These are phyloP conservation scores for Raphanus hybrid DNA, from an alignment of 441 rosid genomes.

Conservation along the genomic window DNA sequence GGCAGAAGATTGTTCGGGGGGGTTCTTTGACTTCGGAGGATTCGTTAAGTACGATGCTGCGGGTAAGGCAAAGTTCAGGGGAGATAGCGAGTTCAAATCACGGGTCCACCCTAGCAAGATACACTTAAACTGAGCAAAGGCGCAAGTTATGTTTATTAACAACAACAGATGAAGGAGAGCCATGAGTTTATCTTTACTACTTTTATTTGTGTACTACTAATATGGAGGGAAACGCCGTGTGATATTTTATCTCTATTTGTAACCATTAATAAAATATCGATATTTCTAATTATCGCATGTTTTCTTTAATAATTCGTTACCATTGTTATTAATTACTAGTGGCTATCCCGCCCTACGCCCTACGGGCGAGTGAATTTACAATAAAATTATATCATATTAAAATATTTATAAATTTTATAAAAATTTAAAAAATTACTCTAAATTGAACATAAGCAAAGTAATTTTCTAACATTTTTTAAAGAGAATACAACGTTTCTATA, in stretches of 20 bases:
- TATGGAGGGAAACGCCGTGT: constrained; percentile 33
- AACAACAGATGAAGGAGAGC: constrained; percentile 44
- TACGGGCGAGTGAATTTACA: no score
- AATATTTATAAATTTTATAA: no score
- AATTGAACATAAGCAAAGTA: no score
- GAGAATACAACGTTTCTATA: no score
- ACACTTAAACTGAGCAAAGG: constrained; percentile 21
- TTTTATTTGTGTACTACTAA: background rate
- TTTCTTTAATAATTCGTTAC: constrained; percentile 2
- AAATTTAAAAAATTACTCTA: no score
- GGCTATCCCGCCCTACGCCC: no score
- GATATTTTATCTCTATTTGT: constrained; percentile 24
- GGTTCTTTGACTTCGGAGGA: constrained; percentile 9
- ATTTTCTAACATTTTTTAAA: no score
- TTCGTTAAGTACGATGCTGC: constrained; percentile 9
- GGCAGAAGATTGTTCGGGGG: background rate
- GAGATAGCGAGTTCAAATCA: constrained; percentile 18
- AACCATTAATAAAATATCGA: background rate
- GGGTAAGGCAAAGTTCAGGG: constrained; percentile 13
- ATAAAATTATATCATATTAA: no score
- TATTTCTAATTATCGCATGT: constrained; percentile 18
- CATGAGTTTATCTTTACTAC: constrained; percentile 31
- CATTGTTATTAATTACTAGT: background rate
- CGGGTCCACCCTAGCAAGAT: constrained; percentile 2
- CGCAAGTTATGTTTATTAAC: background rate